Percentiles rank a stretch among this genome's conserved stretches.
Conservation (phyloP, 257 asterid species). For the Nicotiana tomentosiformis region DNA sequence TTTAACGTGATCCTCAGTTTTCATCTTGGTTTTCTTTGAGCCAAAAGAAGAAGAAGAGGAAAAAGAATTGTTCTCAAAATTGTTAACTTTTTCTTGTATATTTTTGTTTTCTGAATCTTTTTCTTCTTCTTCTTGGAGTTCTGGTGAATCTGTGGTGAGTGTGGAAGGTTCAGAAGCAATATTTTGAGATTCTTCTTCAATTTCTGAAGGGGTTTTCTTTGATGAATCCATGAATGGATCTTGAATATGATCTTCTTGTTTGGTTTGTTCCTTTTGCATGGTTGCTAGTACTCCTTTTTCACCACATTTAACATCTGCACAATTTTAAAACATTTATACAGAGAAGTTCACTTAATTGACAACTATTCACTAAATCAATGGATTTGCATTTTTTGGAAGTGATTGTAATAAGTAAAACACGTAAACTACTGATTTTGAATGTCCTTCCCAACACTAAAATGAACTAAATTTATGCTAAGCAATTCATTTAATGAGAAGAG, state of each 20-base stretch:
- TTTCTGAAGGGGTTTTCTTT: conserved; percentile 43
- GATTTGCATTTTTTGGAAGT: too few species aligned
- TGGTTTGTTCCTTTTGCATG: conserved; percentile 26
- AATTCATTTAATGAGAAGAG: too few species aligned
- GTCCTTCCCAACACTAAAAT: too few species aligned
- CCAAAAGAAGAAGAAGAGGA: background rate
- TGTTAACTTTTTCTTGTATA: conserved; percentile 14
- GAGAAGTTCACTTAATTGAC: background rate
- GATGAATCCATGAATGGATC: conserved; percentile 28
- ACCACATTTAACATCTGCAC: conserved; percentile 11
- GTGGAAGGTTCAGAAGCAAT: conserved; percentile 70
- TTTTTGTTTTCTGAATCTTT: conserved; percentile 14
- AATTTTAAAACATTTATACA: background rate
- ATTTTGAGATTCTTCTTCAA: conserved; percentile 52
- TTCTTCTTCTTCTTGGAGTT: conserved; percentile 25
- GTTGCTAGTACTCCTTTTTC: conserved; percentile 18
- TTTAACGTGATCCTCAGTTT: conserved; percentile 20
- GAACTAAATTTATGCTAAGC: too few species aligned
- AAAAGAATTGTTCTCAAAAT: conserved; percentile 9
- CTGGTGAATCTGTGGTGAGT: conserved; percentile 43
- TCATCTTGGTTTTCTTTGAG: conserved; percentile 20
- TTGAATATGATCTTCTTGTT: conserved; percentile 24
- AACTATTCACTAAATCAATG: too few species aligned
- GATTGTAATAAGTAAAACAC: too few species aligned
- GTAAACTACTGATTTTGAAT: too few species aligned